Evolutionary conservation across 2,329 filamentous ascomycete genomes (phyloP), one percentile per base, ranked within the genome.

Genomic region (Triangularia verruculosa): DNA sequence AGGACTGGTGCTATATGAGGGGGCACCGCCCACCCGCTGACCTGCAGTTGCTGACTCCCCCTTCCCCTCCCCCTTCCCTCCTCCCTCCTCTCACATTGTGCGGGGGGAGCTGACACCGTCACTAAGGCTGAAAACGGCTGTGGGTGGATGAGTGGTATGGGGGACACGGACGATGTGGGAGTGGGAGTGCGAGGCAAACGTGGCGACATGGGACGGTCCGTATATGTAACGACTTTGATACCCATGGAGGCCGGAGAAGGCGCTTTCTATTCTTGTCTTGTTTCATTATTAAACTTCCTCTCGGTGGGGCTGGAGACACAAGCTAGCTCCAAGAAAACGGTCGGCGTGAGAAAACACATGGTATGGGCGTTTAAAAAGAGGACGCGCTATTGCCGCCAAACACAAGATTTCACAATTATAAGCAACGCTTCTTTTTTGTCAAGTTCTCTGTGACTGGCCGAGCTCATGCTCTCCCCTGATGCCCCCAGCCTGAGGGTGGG

Each of bases 181-280:
- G 63, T 57, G 54, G 59, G 64, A 63, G 53, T n/a, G n/a, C n/a
- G n/a, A n/a, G 59, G 65, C 55, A 68, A 52, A 54, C 58, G 59
- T 60, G 61, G 65, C 58, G 52, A 63, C 54, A 60, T 57, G 59
- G 62, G 47, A 67, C 64, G 61, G 62, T 55, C 61, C 65, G 62
- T 47, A 11, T 20, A 9, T 47, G 39, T 54, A 51, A 61, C 52
- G 28, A 61, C n/a, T 53, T 66, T 67, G 66, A 69, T 68, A 69
- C 68, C 69, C 69, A 64, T 30, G 52, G 66, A 64, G 64, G 62
- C 65, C 60, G 65, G 28, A 54, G 54, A 28, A 47, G 57, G 39
- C 39, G 39, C 39, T 56, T 51, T 62, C 61, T 54, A 54, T 63
- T 60, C 58, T 61, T 58, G 55, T 57, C 55, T 39, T 63, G 60